Evolutionary conservation across 2,329 filamentous ascomycete genomes (phyloP).

Genomic region (Calonectria pseudoturangicola): DNA sequence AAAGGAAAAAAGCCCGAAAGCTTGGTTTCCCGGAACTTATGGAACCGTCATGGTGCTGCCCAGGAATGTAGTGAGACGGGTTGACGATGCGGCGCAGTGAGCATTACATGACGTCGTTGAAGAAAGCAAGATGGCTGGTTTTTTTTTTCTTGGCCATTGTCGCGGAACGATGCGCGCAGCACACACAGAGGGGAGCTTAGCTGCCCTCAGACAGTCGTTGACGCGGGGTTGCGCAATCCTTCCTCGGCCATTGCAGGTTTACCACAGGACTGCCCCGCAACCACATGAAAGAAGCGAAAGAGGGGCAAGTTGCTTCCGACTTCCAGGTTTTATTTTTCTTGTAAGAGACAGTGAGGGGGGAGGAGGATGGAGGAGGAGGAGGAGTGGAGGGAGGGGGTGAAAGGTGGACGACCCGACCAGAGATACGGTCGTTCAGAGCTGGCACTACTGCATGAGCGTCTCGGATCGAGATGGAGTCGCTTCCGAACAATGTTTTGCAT

Average conservation of each 20-base stretch:
- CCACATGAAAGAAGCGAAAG: conserved; percentile 17
- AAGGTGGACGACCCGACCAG: background rate
- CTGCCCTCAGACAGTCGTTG: conserved; percentile 1
- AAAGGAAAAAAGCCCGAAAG: background rate
- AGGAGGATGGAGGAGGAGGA: too few relatives aligned
- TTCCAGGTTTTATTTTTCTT: conserved; percentile 7
- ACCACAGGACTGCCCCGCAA: conserved; percentile 14
- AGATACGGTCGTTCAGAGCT: background rate
- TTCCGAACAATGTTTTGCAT: conserved; percentile 23
- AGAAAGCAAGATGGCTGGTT: background rate
- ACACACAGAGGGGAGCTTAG: background rate
- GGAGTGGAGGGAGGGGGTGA: background rate
- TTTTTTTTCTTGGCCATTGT: background rate
- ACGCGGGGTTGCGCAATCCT: background rate
- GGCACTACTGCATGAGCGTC: conserved; percentile 11
- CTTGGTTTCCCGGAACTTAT: background rate
- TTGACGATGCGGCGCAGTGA: conserved; percentile 18
- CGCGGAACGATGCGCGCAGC: background rate
- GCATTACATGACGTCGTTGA: conserved; percentile 20
- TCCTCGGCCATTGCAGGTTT: conserved; percentile 24
- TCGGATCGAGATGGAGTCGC: conserved; percentile 4
- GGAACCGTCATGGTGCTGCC: conserved; percentile 4
- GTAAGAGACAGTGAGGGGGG: background rate
- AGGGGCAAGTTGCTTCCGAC: background rate
- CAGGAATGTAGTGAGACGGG: conserved; percentile 11